Conservation (phyloP, 2,329 filamentous ascomycete species). For the Emmonsiellopsis sp. region DNA sequence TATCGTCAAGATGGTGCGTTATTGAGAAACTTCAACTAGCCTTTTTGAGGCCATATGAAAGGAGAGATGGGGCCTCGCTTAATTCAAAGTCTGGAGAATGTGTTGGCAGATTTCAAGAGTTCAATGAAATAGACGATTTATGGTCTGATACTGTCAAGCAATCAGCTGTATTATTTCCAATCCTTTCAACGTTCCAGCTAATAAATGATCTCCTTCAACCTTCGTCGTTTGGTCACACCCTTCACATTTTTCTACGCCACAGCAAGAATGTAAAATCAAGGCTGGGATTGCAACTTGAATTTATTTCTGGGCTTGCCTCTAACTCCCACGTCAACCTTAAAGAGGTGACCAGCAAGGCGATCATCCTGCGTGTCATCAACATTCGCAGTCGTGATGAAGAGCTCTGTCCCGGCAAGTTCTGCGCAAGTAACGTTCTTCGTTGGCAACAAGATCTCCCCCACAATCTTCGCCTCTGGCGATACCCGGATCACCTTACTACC, state of each 20-base stretch:
- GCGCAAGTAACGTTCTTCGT: constrained; percentile 75
- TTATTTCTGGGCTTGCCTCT: constrained; percentile 54
- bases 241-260: too few species aligned
- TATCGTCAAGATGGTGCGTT: too few species aligned
- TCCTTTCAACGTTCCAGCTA: background rate
- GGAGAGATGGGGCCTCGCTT: too few species aligned
- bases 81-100: too few species aligned
- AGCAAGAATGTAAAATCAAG: background rate
- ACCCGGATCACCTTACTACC: constrained; percentile 68
- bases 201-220: background rate
- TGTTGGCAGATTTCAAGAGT: too few species aligned
- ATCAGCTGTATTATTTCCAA: background rate
- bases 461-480: constrained; percentile 56
- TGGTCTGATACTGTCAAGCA: background rate
- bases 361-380: constrained; percentile 53
- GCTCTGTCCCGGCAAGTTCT: constrained; percentile 62
- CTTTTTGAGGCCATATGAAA: too few species aligned
- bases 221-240: too few species aligned
- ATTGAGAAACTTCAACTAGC: too few species aligned
- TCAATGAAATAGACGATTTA: too few species aligned
- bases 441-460: constrained; percentile 67
- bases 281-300: constrained; percentile 45
- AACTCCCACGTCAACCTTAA: constrained; percentile 67
- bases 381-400: constrained; percentile 74
- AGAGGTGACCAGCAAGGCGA: constrained; percentile 61